Evolutionary conservation across 331 rosid genomes (phyloP), one percentile per base, ranked within the genome.

Genomic region (Rosa hybrid): DNA sequence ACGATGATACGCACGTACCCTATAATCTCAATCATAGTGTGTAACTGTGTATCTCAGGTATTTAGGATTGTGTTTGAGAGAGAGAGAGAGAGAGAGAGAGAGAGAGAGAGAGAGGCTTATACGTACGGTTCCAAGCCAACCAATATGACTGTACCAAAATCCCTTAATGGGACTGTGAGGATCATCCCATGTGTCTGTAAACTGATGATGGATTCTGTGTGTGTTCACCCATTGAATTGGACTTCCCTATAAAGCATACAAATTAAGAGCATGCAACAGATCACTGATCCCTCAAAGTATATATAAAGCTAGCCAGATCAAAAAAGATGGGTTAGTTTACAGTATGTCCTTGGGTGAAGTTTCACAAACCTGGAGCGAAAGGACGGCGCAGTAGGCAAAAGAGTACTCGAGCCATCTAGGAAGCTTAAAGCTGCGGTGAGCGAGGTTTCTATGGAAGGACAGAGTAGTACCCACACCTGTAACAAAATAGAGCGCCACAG

Each of bases 171-270:
- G 78, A 12, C 81, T 77, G 11, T 77, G 81, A 57, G 85, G 85
- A 53, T 81, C 74, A 38, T 59, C 63, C n/a, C 21, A 38, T 3
- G 81, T 46, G 16, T 81, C 81, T 3, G 74, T 80, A 23, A 77
- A 82, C 11, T 82, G 85, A 77, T 77, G 85, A n/a, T 77, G 85
- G 25, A 53, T 27, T n/a, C 85, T 67, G 6, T 82, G 81, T 11
- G 76, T 77, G 76, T 78, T 82, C 27, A 82, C 81, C 81, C 85
- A 82, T 30, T 82, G 78, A 18, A 82, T 44, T 4, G 81, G 85
- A 38, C 79, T 80, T 4, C 85, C 71, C 85, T 82, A 27, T 51
- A 10, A 2, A 34, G 3, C 62, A 20, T 51, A 5, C 21, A 63
- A 27, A 20, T 20, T 2, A 78, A 68, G 14, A 50, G 42, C 23